phyloP scores from a whole-genome alignment of 2,329 filamentous ascomycete species.

The Phaeosphaeriaceae sp. region DNA sequence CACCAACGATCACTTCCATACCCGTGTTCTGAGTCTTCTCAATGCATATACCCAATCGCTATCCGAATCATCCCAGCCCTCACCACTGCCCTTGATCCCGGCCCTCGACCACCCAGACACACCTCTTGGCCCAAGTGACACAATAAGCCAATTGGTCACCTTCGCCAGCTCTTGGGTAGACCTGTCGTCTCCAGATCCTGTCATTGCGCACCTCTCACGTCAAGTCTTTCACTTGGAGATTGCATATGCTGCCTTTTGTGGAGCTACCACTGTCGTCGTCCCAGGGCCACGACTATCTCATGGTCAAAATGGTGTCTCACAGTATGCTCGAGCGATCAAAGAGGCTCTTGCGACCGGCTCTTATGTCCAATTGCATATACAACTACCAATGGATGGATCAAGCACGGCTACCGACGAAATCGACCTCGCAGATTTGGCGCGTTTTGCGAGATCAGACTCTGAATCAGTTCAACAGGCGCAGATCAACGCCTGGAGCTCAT shows the following conservation, averaged over 20 bases:
- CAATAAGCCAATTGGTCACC: slow-evolving; percentile 75
- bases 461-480: slow-evolving; percentile 45
- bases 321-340: slow-evolving; percentile 83
- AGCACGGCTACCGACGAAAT: slow-evolving; percentile 63
- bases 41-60: slow-evolving; percentile 59
- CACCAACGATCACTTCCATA: slow-evolving; percentile 75
- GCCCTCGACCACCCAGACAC: slow-evolving; percentile 83
- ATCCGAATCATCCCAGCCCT: slow-evolving; percentile 51
- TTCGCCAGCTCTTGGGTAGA: slow-evolving; percentile 94
- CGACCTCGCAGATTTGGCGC: slow-evolving; percentile 61
- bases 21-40: slow-evolving; percentile 69
- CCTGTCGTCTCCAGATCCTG: slow-evolving; percentile 78
- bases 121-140: slow-evolving; percentile 69
- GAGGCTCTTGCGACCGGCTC: slow-evolving; percentile 77
- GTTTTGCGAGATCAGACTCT: slow-evolving; percentile 50
- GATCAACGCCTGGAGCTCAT: slow-evolving; percentile 74
- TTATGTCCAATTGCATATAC: slow-evolving; percentile 80
- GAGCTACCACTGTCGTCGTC: slow-evolving; percentile 81
- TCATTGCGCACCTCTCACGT: slow-evolving; percentile 84
- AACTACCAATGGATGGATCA: slow-evolving; percentile 83
- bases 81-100: slow-evolving; percentile 55
- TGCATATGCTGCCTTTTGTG: slow-evolving; percentile 94
- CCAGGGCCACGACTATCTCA: slow-evolving; percentile 75
- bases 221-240: slow-evolving; percentile 91
- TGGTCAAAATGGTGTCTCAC: slow-evolving; percentile 63